These are phyloP conservation scores for Backusella westeae DNA, from an alignment of 192 early-diverging fungal genomes.

Conservation along the genomic window DNA sequence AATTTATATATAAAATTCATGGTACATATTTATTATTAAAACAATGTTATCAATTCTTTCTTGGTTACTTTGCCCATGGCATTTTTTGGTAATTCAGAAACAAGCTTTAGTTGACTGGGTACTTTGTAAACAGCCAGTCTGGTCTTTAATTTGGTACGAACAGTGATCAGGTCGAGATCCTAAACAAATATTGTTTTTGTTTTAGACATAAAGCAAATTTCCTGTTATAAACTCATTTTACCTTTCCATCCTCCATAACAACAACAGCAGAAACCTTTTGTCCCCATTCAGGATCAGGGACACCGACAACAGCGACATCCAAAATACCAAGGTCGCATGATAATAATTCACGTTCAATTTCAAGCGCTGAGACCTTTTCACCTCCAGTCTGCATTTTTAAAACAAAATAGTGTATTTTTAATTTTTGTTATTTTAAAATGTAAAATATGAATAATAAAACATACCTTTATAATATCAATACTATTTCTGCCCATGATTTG, in stretches of 20 bases:
- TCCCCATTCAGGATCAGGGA: conserved; percentile 76
- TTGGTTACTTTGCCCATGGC: conserved; percentile 91
- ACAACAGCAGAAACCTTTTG: conserved; percentile 71
- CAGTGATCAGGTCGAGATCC: conserved; percentile 16
- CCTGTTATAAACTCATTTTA: background rate
- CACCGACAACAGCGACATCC: conserved; percentile 73
- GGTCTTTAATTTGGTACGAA: conserved; percentile 43
- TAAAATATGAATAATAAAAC: background rate
- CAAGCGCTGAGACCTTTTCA: conserved; percentile 82
- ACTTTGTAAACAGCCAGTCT: conserved; percentile 77
- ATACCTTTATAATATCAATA: conserved; percentile 82
- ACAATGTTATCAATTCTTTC: conserved; percentile 62
- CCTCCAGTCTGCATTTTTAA: conserved; percentile 58
- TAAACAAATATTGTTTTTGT: background rate
- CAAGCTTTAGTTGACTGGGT: conserved; percentile 50
- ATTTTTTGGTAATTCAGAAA: conserved; percentile 72
- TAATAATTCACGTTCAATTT: conserved; percentile 80
- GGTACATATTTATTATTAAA: conserved; percentile 24
- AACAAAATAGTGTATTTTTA: background rate
- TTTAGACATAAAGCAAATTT: conserved; percentile 4
- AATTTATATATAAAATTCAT: background rate
- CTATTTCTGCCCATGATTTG: conserved; percentile 78
- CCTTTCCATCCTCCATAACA: conserved; percentile 36
- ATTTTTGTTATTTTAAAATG: background rate
- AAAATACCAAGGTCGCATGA: conserved; percentile 50